phyloP scores from a whole-genome alignment of 768 basidiomycete species.

The Termitomyces eurrhizus region DNA sequence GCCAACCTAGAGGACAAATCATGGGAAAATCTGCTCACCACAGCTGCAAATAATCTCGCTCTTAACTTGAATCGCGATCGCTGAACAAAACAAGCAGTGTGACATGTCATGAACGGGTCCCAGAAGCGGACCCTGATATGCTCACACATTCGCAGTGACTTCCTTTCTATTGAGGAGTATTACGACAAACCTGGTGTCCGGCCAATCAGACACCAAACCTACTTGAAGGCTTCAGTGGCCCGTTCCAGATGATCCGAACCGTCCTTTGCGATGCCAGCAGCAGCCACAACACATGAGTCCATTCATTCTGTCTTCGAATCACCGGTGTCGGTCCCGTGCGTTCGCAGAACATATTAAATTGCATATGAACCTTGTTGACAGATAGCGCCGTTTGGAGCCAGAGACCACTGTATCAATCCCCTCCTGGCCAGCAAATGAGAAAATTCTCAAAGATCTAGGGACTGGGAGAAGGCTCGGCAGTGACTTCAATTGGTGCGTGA shows the following conservation, averaged over 20 bases:
- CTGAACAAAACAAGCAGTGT: background rate
- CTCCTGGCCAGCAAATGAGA: too few relatives aligned
- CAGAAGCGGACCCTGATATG: too few relatives aligned
- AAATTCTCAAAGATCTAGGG: conserved; percentile 58
- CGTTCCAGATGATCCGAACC: conserved; percentile 64
- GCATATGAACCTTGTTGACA: conserved; percentile 63
- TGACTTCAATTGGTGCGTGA: conserved; percentile 60
- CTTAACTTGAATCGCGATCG: too few relatives aligned
- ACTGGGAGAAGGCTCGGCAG: conserved; percentile 39
- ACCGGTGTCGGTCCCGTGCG: conserved; percentile 69
- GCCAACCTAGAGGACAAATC: too few relatives aligned
- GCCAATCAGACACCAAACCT: too few relatives aligned
- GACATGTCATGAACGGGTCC: conserved; percentile 8
- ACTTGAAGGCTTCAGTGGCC: conserved; percentile 57
- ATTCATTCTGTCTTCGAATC: too few relatives aligned
- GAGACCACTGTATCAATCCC: too few relatives aligned
- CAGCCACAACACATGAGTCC: conserved; percentile 67
- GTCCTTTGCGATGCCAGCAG: conserved; percentile 65
- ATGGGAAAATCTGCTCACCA: too few relatives aligned
- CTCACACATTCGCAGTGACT: conserved; percentile 66
- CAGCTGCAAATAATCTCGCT: too few relatives aligned
- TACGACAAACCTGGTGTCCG: conserved; percentile 30
- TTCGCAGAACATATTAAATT: conserved; percentile 69
- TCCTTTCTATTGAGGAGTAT: conserved; percentile 42
- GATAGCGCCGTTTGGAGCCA: too few relatives aligned